phyloP scores from a whole-genome alignment of 2,329 filamentous ascomycete species.

The Colletotrichum sansevieriae region DNA sequence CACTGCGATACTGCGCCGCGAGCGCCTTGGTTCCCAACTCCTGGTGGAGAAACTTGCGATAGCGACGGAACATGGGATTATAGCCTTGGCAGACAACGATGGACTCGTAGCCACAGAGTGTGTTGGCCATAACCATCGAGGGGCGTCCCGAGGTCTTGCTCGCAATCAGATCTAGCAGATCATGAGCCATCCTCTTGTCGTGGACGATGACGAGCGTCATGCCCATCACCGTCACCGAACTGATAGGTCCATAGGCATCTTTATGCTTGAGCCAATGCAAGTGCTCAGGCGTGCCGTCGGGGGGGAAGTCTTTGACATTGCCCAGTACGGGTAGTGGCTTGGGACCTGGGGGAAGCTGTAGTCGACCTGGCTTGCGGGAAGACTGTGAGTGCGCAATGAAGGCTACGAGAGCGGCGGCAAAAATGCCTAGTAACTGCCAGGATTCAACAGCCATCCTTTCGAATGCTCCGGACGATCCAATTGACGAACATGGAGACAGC shows the following conservation, averaged over 20 bases:
- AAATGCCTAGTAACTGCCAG: slow-evolving; percentile 6
- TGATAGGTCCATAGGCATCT: slow-evolving; percentile 53
- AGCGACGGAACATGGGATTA: slow-evolving; percentile 42
- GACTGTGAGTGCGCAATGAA: neutral
- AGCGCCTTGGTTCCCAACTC: slow-evolving; percentile 47
- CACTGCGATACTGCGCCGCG: slow-evolving; percentile 40
- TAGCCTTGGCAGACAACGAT: slow-evolving; percentile 45
- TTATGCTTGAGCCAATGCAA: slow-evolving; percentile 58
- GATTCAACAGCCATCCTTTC: slow-evolving; percentile 8
- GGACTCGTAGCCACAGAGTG: slow-evolving; percentile 47
- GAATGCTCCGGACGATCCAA: too few species aligned
- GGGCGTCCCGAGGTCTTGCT: slow-evolving; percentile 51
- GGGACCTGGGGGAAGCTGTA: slow-evolving; percentile 62
- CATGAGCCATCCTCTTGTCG: slow-evolving; percentile 50
- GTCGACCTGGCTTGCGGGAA: neutral
- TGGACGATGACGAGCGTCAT: slow-evolving; percentile 57
- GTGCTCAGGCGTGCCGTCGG: slow-evolving; percentile 50
- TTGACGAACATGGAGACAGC: too few species aligned
- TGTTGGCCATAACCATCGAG: slow-evolving; percentile 45
- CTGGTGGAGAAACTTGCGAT: slow-evolving; percentile 47
- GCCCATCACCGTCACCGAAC: slow-evolving; percentile 56
- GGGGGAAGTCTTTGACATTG: slow-evolving; percentile 63
- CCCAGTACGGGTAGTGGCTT: slow-evolving; percentile 61
- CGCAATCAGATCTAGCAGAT: slow-evolving; percentile 53
- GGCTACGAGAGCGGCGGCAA: slow-evolving; percentile 14